Base-by-base conservation (phyloP, 257 asterid species). In the Verbascum thapsus region DNA sequence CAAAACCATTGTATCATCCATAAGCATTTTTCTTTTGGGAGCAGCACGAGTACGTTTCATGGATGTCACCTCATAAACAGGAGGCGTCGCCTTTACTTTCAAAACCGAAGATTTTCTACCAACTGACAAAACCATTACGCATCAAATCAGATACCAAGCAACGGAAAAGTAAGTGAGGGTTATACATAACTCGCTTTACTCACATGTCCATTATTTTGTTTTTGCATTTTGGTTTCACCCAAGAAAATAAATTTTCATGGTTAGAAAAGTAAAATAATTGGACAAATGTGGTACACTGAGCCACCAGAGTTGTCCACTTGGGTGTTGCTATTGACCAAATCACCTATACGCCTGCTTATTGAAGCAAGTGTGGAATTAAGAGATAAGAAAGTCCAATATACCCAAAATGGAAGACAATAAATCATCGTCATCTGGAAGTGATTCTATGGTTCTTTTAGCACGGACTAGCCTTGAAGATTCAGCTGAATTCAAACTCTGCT, bases 1-100 rank as follows among this genome's bases (percentile, higher is more conserved):
- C 85, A 90, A 77, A 80, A 88, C 98, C 98, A 90, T 90, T 54
- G 90, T 76, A 48, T 90, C 94, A 73, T 90, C 98, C 82, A 83
- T 79, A 35, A 85, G 91, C 68, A 84, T 76, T 79, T 84, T 90
- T 81, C 96, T 79, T 77, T 90, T 90, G 45, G 77, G 78, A 63
- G 81, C 81, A 59, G 84, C 37, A 50, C 88, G 88, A 1, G 74
- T 70, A 55, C 94, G 91, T 77, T 90, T 90, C 72, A 70, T 45
- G 26, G 96, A 90, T 26, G 89, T 83, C 73, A 77, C 88, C 73
- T 80, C 98, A 62, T 53, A 68, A 75, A 81, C 81, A 39, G 78
- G 86, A 66, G 96, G 98, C 3, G 94, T 83, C 13, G 94, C 88
- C 85, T 80, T 88, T 39, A 90, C 85, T 72, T 78, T 90, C 76